phyloP scores from a whole-genome alignment of 345 rosid species.

The Salix caprea region DNA sequence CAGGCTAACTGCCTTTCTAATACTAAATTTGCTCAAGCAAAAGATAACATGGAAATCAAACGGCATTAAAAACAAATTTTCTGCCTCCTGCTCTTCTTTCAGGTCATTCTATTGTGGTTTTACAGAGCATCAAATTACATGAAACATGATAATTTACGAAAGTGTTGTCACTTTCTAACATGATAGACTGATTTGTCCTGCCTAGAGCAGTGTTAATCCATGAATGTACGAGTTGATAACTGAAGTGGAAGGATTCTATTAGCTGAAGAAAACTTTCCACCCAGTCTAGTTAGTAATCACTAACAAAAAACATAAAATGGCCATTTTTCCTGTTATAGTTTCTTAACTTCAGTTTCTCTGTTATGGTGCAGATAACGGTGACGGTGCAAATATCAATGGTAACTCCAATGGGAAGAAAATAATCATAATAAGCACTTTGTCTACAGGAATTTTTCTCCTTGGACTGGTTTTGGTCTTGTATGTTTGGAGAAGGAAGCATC shows the following conservation, averaged over 20 bases:
- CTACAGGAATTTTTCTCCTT: background rate
- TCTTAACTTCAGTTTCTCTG: background rate
- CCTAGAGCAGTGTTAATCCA: too few species aligned
- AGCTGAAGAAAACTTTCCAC: too few species aligned
- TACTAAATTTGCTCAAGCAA: background rate
- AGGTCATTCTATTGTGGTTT: background rate
- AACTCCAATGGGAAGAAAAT: background rate
- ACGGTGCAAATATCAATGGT: too few species aligned
- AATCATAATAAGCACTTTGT: background rate
- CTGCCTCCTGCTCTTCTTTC: background rate
- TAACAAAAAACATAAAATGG: background rate
- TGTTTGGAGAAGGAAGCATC: conserved; percentile 3
- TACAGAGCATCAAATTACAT: background rate
- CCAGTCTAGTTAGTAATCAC: too few species aligned
- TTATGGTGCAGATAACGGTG: background rate
- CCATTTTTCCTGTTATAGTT: background rate
- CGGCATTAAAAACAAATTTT: background rate
- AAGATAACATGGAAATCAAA: background rate
- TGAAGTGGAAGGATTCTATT: too few species aligned
- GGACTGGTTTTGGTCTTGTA: background rate
- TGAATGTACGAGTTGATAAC: too few species aligned
- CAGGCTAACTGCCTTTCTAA: too few species aligned
- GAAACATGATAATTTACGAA: too few species aligned
- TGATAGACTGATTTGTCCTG: background rate
- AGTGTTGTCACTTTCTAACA: background rate